Percentiles rank a stretch among this genome's conserved stretches.
Conservation (phyloP, 495 filamentous ascomycete genomes). For the Trichocladium antarcticum region DNA sequence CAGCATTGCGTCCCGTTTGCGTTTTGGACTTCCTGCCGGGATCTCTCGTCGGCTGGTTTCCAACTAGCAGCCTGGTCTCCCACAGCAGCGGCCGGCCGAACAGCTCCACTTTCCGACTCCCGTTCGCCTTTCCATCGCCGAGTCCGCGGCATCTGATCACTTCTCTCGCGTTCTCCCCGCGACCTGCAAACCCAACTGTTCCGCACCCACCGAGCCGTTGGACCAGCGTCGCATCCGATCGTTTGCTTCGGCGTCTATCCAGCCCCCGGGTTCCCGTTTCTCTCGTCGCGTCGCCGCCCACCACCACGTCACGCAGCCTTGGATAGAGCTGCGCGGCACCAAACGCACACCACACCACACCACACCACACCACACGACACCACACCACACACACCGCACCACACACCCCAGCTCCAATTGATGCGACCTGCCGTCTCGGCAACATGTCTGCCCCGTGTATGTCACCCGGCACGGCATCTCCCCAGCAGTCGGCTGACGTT, state of each 20-base stretch:
- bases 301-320: not conserved
- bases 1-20: too few relatives aligned
- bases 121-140: too few relatives aligned
- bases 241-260: not conserved
- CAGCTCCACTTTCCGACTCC: not conserved
- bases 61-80: too few relatives aligned
- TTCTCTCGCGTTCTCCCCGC: too few relatives aligned
- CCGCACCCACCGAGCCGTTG: not conserved
- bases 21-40: too few relatives aligned
- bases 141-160: not conserved
- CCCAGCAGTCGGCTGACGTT: not conserved
- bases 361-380: not conserved
- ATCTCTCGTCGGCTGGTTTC: too few relatives aligned
- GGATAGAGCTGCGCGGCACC: not conserved
- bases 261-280: too few relatives aligned
- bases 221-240: not conserved
- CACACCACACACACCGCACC: not conserved
- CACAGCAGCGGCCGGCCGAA: not conserved
- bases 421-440: conserved; percentile 13
- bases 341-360: not conserved
- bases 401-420: conserved; percentile 7
- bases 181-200: too few relatives aligned
- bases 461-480: not conserved
- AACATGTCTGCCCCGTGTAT: conserved; percentile 26
- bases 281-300: not conserved